phyloP scores from a whole-genome alignment of 352 stramenopile genomes.

The Aphanomyces invadans region DNA sequence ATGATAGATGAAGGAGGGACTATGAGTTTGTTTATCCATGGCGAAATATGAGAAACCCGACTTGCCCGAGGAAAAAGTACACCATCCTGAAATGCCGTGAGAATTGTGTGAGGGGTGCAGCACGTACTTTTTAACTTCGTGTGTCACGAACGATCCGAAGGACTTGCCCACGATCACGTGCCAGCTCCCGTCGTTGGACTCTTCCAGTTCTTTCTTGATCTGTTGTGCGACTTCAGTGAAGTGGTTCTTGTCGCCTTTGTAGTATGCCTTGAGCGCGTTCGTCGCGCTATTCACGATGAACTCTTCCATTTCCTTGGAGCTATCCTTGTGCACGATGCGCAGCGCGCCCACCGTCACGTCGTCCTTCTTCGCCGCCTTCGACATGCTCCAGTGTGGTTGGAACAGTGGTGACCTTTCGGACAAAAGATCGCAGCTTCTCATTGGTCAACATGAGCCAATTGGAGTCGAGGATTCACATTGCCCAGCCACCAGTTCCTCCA shows the following conservation, averaged over 20 bases:
- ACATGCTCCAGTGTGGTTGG: too few species aligned
- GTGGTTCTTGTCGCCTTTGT: slow-evolving; percentile 80
- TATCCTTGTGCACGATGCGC: slow-evolving; percentile 63
- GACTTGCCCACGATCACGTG: slow-evolving; percentile 82
- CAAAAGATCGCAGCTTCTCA: background rate
- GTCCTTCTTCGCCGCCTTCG: slow-evolving; percentile 74
- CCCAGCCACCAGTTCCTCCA: too few species aligned
- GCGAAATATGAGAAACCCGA: slow-evolving; percentile 69
- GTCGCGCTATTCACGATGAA: slow-evolving; percentile 60
- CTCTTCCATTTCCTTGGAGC: slow-evolving; percentile 59
- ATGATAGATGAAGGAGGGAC: too few species aligned
- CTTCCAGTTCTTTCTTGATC: slow-evolving; percentile 72
- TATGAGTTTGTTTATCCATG: too few species aligned
- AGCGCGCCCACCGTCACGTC: slow-evolving; percentile 58
- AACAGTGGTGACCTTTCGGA: background rate
- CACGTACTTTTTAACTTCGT: slow-evolving; percentile 75
- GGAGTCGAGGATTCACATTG: too few species aligned
- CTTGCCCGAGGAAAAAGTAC: slow-evolving; percentile 75
- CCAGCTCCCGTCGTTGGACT: slow-evolving; percentile 58
- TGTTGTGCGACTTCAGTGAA: slow-evolving; percentile 74
- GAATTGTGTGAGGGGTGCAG: background rate
- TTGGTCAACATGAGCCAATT: too few species aligned
- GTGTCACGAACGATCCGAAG: slow-evolving; percentile 77
- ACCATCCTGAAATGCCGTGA: slow-evolving; percentile 40
- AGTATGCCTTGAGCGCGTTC: slow-evolving; percentile 70